Evolutionary conservation across 73 alveolate species (phyloP).

Genomic region (Paramecium biaurelia): DNA sequence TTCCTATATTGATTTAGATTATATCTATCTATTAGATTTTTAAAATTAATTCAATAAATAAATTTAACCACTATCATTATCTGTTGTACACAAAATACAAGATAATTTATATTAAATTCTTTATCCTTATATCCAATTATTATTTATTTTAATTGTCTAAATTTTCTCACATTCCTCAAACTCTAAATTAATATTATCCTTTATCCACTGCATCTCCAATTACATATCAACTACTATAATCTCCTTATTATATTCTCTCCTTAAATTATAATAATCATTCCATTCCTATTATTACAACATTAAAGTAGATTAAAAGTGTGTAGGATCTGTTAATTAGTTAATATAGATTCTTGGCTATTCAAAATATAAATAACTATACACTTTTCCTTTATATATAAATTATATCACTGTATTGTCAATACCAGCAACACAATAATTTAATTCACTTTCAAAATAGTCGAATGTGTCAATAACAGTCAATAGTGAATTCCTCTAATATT

Average conservation of each 20-base stretch:
- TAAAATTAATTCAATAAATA: background rate
- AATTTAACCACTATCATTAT: background rate
- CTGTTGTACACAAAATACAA: background rate
- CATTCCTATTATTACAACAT: background rate
- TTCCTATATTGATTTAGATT: background rate
- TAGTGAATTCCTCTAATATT: background rate
- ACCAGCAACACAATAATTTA: background rate
- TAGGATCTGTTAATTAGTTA: background rate
- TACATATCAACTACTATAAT: background rate
- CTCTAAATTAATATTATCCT: background rate
- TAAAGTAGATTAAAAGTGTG: background rate
- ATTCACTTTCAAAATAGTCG: background rate
- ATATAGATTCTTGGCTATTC: background rate
- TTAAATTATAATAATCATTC: background rate
- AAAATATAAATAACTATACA: background rate
- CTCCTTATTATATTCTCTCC: background rate
- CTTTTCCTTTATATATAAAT: background rate
- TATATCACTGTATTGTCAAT: background rate
- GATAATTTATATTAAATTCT: background rate
- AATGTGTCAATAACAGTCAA: background rate
- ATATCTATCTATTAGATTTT: background rate
- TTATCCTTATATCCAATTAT: background rate
- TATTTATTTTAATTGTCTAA: background rate
- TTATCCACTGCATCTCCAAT: background rate
- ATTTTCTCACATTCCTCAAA: background rate